A percentile compares a stretch with the other conserved stretches of the same genome.
Evolutionary conservation across 768 basidiomycete species (phyloP).

Genomic region (Rhizopogon vinicolor): DNA sequence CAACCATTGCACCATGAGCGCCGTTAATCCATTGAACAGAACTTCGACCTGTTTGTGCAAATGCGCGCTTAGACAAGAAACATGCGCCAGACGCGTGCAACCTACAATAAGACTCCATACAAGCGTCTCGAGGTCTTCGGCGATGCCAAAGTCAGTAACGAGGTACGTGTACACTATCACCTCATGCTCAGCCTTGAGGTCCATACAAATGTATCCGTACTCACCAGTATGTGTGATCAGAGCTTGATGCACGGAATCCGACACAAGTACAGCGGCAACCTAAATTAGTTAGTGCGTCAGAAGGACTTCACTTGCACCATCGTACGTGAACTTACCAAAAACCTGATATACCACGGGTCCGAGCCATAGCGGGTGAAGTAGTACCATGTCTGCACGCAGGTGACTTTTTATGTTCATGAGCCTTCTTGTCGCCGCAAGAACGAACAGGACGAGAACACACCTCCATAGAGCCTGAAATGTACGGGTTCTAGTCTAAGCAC

Average conservation of each 20-base stretch:
- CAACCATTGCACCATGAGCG: constrained; percentile 41
- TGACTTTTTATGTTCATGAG: constrained; percentile 32
- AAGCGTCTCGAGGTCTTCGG: constrained; percentile 22
- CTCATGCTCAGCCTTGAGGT: background rate
- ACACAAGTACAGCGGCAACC: constrained; percentile 45
- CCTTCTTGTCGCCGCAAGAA: background rate
- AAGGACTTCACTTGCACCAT: background rate
- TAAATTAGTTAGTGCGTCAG: constrained; percentile 15
- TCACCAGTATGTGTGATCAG: constrained; percentile 49
- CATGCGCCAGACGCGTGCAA: background rate
- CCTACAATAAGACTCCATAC: constrained; percentile 33
- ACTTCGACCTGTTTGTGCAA: constrained; percentile 37
- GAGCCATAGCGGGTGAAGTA: constrained; percentile 45
- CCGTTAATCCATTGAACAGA: constrained; percentile 46
- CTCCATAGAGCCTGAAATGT: constrained; percentile 42
- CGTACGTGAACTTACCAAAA: constrained; percentile 31
- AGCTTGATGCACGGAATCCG: constrained; percentile 50
- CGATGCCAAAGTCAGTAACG: constrained; percentile 35
- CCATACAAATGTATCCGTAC: background rate
- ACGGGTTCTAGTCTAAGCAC: background rate
- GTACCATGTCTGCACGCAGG: constrained; percentile 49
- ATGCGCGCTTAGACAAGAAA: constrained; percentile 3
- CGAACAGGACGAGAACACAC: constrained; percentile 23
- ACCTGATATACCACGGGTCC: constrained; percentile 45
- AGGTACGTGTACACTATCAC: constrained; percentile 43